These are phyloP conservation scores for Kingdonia uniflora DNA, from an alignment of 164 flowering plant genomes.

Conservation along the genomic window DNA sequence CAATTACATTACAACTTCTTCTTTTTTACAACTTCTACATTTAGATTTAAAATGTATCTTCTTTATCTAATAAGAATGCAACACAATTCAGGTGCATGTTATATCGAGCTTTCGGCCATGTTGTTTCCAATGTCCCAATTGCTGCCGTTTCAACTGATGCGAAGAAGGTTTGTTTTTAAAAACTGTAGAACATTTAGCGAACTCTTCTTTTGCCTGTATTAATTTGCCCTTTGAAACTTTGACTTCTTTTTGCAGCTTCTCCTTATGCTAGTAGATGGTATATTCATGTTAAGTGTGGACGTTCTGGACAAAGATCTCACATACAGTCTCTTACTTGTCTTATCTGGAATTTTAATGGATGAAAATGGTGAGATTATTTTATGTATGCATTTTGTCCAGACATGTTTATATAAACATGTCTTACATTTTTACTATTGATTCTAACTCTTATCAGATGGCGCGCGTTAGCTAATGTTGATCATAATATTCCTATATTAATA, in stretches of 20 bases:
- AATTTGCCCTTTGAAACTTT: neutral
- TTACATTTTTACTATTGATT: no score
- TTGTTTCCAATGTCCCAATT: constrained; percentile 61
- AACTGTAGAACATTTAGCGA: neutral
- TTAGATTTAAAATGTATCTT: no score
- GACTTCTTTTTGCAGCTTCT: constrained; percentile 42
- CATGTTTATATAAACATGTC: no score
- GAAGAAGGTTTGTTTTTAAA: constrained; percentile 39
- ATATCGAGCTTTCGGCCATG: constrained; percentile 60
- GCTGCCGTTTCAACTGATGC: constrained; percentile 55
- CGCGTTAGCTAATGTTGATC: no score
- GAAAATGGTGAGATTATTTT: constrained; percentile 49
- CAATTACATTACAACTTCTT: no score
- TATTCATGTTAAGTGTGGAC: constrained; percentile 46
- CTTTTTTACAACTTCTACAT: no score
- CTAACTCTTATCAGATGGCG: no score
- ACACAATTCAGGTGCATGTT: constrained; percentile 43
- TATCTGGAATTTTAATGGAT: constrained; percentile 73
- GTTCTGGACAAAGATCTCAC: constrained; percentile 40
- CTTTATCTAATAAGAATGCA: neutral
- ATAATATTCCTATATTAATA: no score
- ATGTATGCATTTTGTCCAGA: neutral
- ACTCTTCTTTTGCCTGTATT: neutral
- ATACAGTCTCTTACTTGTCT: constrained; percentile 62
- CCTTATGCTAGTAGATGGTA: constrained; percentile 43